phyloP scores from a whole-genome alignment of 176 grass and related monocot genomes.

The Echinochloa phyllopogon region DNA sequence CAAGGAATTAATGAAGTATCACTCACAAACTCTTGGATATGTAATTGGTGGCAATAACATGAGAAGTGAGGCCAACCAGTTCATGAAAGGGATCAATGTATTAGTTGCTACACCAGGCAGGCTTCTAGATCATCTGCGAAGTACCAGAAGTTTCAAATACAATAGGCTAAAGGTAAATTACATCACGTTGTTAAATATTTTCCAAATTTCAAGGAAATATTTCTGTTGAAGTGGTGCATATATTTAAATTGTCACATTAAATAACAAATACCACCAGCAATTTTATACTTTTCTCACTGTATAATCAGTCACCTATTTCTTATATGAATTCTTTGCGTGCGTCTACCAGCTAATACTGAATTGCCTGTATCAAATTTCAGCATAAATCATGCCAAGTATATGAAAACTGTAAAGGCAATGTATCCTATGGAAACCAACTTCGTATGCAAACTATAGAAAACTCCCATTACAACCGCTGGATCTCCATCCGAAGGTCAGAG shows the following conservation, averaged over 20 bases:
- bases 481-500: too few species aligned
- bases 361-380: background rate
- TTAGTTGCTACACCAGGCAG: constrained; percentile 87
- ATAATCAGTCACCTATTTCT: background rate
- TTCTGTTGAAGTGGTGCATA: too few species aligned
- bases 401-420: background rate
- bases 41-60: constrained; percentile 76
- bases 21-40: constrained; percentile 81
- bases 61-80: constrained; percentile 66
- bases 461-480: too few species aligned
- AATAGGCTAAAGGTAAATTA: constrained; percentile 65
- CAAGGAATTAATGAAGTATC: constrained; percentile 88
- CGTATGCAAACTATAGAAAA: too few species aligned
- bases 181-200: constrained; percentile 5
- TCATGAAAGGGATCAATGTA: constrained; percentile 77
- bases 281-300: background rate
- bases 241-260: too few species aligned
- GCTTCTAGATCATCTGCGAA: constrained; percentile 91
- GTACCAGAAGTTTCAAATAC: constrained; percentile 76
- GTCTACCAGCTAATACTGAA: background rate
- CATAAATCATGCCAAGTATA: background rate
- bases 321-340: background rate
- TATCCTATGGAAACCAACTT: too few species aligned
- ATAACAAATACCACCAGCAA: background rate
- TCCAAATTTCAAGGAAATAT: background rate